A percentile compares a stretch with the other conserved stretches of the same genome.
phyloP scores from a whole-genome alignment of 148 eudicot genomes.

The Cornus suecica region DNA sequence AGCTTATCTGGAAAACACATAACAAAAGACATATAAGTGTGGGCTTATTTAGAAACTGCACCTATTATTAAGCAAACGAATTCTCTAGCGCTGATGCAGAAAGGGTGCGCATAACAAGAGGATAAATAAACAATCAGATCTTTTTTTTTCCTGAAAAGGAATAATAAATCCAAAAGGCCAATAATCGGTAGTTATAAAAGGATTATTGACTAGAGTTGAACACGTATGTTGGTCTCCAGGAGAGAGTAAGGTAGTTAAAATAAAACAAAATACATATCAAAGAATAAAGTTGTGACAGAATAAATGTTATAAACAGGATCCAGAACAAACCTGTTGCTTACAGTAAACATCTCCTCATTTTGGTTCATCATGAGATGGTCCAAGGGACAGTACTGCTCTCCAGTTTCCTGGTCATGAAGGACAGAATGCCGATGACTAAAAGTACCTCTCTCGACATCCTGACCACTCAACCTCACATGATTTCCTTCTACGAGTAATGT shows the following conservation, averaged over 20 bases:
- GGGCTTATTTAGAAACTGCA: not conserved
- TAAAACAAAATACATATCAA: not conserved
- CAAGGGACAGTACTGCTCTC: constrained; percentile 76
- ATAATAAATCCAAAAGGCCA: not conserved
- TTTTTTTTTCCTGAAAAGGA: not conserved
- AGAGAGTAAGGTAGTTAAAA: not conserved
- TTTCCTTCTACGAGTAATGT: constrained; percentile 81
- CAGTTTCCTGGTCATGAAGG: constrained; percentile 89
- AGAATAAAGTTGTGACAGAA: not conserved
- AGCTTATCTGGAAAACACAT: not conserved
- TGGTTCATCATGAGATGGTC: constrained; percentile 78
- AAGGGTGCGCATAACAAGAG: not conserved
- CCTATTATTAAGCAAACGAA: not conserved
- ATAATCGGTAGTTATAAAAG: not conserved
- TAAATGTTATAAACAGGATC: not conserved
- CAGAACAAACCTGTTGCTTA: constrained; percentile 82
- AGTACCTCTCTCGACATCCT: constrained; percentile 97
- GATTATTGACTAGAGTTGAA: not conserved
- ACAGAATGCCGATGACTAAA: constrained; percentile 94
- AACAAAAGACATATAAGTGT: not conserved
- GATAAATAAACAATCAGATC: not conserved
- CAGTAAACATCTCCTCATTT: constrained; percentile 86
- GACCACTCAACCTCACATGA: constrained; percentile 95
- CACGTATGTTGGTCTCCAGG: not conserved
- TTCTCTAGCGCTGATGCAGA: not conserved